Evolutionary conservation across 1,139 yeast species (phyloP).

Genomic region (Geotrichum cucujoidarum): DNA sequence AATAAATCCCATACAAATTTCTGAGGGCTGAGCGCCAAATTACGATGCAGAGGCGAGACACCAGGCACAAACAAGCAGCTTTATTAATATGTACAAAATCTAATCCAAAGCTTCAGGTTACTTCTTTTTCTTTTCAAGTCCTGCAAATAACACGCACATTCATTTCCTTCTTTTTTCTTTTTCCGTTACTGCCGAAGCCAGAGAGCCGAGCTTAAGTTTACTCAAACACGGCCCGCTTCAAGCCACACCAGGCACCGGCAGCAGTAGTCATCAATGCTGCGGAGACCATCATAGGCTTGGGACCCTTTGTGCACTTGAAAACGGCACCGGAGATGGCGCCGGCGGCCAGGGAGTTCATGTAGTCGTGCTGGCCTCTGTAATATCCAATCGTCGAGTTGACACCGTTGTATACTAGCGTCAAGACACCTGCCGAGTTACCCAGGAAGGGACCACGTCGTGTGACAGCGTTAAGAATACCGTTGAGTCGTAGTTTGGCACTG

Average conservation of each 20-base stretch:
- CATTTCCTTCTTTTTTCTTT: too few relatives aligned
- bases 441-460: conserved; percentile 94
- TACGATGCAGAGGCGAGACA: not conserved
- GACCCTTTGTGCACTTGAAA: conserved; percentile 79
- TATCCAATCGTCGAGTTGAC: conserved; percentile 76
- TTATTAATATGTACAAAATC: not conserved
- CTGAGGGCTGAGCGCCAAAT: too few relatives aligned
- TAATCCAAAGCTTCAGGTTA: too few relatives aligned
- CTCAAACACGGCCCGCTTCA: conserved; percentile 47
- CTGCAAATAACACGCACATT: too few relatives aligned
- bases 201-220: too few relatives aligned
- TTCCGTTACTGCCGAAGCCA: too few relatives aligned
- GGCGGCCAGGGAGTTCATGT: conserved; percentile 72
- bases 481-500: conserved; percentile 72
- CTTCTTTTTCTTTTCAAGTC: too few relatives aligned
- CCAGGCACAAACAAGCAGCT: not conserved
- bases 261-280: conserved; percentile 82
- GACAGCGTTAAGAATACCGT: conserved; percentile 84
- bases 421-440: conserved; percentile 92
- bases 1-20: not conserved
- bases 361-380: conserved; percentile 81
- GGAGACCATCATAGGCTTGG: conserved; percentile 82
- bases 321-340: conserved; percentile 93
- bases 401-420: conserved; percentile 82
- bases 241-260: conserved; percentile 89